A percentile compares a stretch with the other conserved stretches of the same genome.
Evolutionary conservation across 768 basidiomycete genomes (phyloP).

Genomic region (Lactarius quietus): DNA sequence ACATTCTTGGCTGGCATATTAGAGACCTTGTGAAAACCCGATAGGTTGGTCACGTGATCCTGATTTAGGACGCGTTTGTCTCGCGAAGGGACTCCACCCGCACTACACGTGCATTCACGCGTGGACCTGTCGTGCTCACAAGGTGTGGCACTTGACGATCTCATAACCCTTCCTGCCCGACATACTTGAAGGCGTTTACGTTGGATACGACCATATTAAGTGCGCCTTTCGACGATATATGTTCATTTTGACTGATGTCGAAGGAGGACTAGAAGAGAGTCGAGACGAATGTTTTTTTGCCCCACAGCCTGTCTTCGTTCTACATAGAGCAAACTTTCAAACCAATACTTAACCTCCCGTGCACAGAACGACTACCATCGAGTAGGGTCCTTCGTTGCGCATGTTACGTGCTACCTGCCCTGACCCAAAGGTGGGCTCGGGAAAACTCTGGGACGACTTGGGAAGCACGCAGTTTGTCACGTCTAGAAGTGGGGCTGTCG

Average conservation of each 20-base stretch:
- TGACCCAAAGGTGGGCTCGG: background rate
- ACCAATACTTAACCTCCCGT: background rate
- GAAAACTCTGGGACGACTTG: constrained; percentile 21
- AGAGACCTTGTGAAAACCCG: no score
- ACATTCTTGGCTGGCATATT: no score
- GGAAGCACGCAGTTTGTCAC: constrained; percentile 17
- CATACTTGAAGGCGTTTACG: constrained; percentile 1
- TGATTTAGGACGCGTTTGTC: background rate
- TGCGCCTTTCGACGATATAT: background rate
- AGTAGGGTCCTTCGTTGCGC: background rate
- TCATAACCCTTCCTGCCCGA: background rate
- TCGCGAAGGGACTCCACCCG: background rate
- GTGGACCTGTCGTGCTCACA: background rate
- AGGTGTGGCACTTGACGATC: background rate
- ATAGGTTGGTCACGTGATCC: background rate
- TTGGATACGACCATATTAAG: constrained; percentile 1
- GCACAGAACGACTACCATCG: background rate
- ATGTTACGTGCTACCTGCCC: background rate
- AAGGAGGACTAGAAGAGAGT: background rate
- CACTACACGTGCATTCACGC: background rate
- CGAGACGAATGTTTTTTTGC: background rate
- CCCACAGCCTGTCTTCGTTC: background rate
- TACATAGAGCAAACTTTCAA: background rate
- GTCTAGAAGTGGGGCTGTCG: background rate
- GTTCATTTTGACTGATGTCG: background rate